phyloP scores from a whole-genome alignment of 495 filamentous ascomycete genomes.

The Cudoniella acicularis region DNA sequence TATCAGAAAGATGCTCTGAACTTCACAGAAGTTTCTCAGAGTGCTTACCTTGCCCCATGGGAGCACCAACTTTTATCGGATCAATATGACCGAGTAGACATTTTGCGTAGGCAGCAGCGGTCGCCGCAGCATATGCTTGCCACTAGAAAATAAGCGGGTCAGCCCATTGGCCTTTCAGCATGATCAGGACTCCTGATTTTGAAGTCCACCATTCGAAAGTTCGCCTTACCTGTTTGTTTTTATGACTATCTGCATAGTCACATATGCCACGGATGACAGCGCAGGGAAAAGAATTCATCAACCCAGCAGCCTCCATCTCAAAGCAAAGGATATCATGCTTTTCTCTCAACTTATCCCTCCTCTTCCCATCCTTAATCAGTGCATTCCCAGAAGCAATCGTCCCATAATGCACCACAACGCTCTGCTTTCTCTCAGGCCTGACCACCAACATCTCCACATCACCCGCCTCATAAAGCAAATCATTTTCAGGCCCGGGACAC shows the following conservation, averaged over 20 bases:
- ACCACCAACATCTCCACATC: constrained; percentile 24
- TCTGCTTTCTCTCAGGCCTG: constrained; percentile 27
- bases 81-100: constrained; percentile 14
- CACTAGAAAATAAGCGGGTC: too few species aligned
- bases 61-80: not conserved
- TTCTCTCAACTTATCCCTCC: not conserved
- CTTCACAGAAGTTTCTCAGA: too few species aligned
- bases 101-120: constrained; percentile 26
- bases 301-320: constrained; percentile 37
- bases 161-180: too few species aligned
- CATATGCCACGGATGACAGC: constrained; percentile 35
- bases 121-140: constrained; percentile 31
- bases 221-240: constrained; percentile 35
- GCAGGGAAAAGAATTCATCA: constrained; percentile 36
- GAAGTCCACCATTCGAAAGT: too few species aligned
- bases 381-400: constrained; percentile 27
- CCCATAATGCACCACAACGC: constrained; percentile 32
- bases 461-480: constrained; percentile 32
- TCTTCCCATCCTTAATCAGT: constrained; percentile 21
- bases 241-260: constrained; percentile 36
- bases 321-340: not conserved
- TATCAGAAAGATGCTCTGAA: too few species aligned
- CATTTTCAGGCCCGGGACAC: constrained; percentile 28
- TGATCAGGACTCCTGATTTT: too few species aligned
- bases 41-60: not conserved